phyloP scores from a whole-genome alignment of 176 grass and related monocot genomes.

The Raddia guianensis region DNA sequence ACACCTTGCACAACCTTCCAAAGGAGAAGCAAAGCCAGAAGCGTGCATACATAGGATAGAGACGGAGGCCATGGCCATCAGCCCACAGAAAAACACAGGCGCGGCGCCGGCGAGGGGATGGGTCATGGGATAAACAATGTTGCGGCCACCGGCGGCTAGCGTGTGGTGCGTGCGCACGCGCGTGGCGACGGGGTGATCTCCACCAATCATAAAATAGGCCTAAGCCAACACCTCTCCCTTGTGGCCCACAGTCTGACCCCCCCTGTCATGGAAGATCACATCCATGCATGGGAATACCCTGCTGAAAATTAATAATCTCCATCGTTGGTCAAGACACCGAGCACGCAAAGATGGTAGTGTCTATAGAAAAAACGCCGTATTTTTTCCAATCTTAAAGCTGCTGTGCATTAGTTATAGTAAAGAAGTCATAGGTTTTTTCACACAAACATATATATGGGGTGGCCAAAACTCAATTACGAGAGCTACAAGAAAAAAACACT shows the following conservation, averaged over 20 bases:
- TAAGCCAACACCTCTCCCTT: conserved; percentile 43
- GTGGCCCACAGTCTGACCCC: neutral
- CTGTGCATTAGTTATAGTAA: too few species aligned
- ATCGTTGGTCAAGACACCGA: too few species aligned
- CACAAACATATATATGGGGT: too few species aligned
- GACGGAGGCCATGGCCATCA: neutral
- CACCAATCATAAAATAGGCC: conserved; percentile 69
- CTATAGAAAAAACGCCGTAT: too few species aligned
- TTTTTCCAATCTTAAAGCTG: too few species aligned
- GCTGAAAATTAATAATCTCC: too few species aligned
- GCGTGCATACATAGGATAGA: neutral
- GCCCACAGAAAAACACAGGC: conserved; percentile 28
- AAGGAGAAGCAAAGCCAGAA: conserved; percentile 28
- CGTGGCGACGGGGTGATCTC: neutral
- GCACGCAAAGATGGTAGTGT: too few species aligned
- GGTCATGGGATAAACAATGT: conserved; percentile 42
- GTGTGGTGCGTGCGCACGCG: conserved; percentile 15
- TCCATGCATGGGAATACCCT: neutral
- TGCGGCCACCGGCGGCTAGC: conserved; percentile 29
- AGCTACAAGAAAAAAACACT: too few species aligned
- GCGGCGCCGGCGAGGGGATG: conserved; percentile 8
- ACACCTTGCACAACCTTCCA: conserved; percentile 29
- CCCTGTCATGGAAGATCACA: conserved; percentile 22
- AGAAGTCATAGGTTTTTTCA: too few species aligned
- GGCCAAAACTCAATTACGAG: too few species aligned